These are phyloP conservation scores for Dictyostelium purpureum DNA, from an alignment of 78 protist species.

Conservation along the genomic window DNA sequence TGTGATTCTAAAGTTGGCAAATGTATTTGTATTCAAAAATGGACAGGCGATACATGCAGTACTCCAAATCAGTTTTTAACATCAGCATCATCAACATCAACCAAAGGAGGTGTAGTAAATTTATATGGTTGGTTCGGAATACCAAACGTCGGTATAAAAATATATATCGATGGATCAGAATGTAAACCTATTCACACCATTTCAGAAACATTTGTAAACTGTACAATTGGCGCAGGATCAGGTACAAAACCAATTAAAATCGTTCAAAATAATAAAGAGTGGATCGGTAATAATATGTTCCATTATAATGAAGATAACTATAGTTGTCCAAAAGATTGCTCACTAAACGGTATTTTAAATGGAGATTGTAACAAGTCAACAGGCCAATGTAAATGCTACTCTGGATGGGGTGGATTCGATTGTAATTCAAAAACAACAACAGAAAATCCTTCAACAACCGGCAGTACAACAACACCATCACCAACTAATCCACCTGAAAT, in stretches of 20 bases:
- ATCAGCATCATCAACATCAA: not conserved
- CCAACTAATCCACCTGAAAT: not conserved
- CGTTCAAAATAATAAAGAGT: not conserved
- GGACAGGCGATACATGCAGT: too few species aligned
- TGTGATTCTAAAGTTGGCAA: too few species aligned
- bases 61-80: too few species aligned
- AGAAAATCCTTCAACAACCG: not conserved
- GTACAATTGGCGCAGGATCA: not conserved
- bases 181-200: not conserved
- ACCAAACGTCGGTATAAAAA: too few species aligned
- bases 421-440: not conserved
- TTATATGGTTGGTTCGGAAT: not conserved
- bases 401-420: constrained; percentile 8
- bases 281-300: not conserved
- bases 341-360: not conserved
- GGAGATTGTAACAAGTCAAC: not conserved
- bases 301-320: not conserved
- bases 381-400: not conserved
- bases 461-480: not conserved
- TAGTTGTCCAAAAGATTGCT: not conserved
- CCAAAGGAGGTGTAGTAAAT: not conserved
- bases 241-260: not conserved
- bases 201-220: not conserved
- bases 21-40: too few species aligned
- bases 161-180: too few species aligned